These are phyloP conservation scores for Arabis hirsuta DNA, from an alignment of 345 rosid species.

Conservation along the genomic window DNA sequence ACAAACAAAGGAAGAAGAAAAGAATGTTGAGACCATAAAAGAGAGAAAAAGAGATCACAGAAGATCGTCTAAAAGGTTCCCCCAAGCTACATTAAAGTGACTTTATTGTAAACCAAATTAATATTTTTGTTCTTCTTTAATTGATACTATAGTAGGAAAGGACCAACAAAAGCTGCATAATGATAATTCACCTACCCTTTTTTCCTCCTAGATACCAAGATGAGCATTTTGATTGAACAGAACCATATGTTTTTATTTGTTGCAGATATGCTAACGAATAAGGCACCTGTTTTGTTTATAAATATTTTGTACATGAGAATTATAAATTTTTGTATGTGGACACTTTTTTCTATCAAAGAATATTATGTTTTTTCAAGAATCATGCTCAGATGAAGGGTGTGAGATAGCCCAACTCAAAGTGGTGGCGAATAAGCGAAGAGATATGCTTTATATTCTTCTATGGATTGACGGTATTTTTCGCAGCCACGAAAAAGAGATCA, in stretches of 20 bases:
- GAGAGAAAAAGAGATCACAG: constrained; percentile 20
- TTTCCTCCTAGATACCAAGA: constrained; percentile 39
- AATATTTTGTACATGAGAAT: constrained; percentile 25
- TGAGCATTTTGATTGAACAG: constrained; percentile 36
- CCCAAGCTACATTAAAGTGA: constrained; percentile 30
- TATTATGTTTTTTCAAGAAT: constrained; percentile 35
- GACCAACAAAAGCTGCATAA: constrained; percentile 30
- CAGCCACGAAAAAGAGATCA: constrained; percentile 22
- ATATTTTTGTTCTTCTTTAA: not conserved
- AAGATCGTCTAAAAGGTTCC: constrained; percentile 38
- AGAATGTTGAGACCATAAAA: constrained; percentile 24
- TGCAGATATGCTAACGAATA: constrained; percentile 40
- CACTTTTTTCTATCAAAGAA: constrained; percentile 12
- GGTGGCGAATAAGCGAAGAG: constrained; percentile 39
- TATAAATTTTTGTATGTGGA: constrained; percentile 27
- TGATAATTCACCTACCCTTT: constrained; percentile 30
- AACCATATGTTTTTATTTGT: constrained; percentile 37
- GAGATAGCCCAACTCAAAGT: constrained; percentile 34
- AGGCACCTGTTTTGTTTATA: constrained; percentile 26
- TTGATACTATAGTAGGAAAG: not conserved
- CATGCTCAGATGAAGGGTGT: constrained; percentile 38
- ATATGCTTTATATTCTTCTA: constrained; percentile 41
- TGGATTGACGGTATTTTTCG: constrained; percentile 31
- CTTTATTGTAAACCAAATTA: constrained; percentile 29
- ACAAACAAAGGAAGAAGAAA: constrained; percentile 26